These are phyloP conservation scores for Mycena citricolor DNA, from an alignment of 1,284 basidiomycete species.

Conservation along the genomic window DNA sequence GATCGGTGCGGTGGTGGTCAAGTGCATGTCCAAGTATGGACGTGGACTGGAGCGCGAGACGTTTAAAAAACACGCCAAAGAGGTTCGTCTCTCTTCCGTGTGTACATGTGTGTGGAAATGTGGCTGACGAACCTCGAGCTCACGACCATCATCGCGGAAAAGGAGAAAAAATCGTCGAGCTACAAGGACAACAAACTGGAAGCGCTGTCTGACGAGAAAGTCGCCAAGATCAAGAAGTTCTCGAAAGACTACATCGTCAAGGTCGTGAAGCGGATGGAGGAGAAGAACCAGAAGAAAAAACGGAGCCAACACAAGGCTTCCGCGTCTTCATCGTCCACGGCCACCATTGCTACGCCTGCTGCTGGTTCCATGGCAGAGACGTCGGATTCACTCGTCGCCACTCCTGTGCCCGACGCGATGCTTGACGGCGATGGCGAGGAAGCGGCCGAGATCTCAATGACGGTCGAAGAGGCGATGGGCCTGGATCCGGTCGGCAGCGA, in stretches of 20 bases:
- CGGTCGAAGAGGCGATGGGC: conserved; percentile 54
- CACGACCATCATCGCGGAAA: conserved; percentile 81
- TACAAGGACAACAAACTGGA: conserved; percentile 75
- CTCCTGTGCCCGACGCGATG: conserved; percentile 40
- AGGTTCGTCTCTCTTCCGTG: conserved; percentile 54
- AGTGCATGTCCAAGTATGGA: conserved; percentile 87
- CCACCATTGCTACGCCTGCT: conserved; percentile 32
- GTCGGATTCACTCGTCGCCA: too few relatives aligned
- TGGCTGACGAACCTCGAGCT: conserved; percentile 50
- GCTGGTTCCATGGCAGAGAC: too few relatives aligned
- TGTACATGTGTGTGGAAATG: conserved; percentile 2
- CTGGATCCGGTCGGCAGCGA: conserved; percentile 40
- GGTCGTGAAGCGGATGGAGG: conserved; percentile 60
- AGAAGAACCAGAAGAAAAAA: too few relatives aligned
- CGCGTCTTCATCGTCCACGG: conserved; percentile 29
- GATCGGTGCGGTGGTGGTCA: conserved; percentile 88
- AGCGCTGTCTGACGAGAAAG: conserved; percentile 82
- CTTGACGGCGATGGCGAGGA: conserved; percentile 28
- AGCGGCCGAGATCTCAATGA: conserved; percentile 41
- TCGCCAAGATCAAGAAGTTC: conserved; percentile 89
- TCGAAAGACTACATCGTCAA: conserved; percentile 85
- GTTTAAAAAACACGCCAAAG: conserved; percentile 96
- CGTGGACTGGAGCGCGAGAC: conserved; percentile 78
- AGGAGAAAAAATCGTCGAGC: conserved; percentile 88
- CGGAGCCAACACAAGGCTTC: conserved; percentile 41